phyloP scores from a whole-genome alignment of 352 stramenopile species.

The Pythium periplocum region DNA sequence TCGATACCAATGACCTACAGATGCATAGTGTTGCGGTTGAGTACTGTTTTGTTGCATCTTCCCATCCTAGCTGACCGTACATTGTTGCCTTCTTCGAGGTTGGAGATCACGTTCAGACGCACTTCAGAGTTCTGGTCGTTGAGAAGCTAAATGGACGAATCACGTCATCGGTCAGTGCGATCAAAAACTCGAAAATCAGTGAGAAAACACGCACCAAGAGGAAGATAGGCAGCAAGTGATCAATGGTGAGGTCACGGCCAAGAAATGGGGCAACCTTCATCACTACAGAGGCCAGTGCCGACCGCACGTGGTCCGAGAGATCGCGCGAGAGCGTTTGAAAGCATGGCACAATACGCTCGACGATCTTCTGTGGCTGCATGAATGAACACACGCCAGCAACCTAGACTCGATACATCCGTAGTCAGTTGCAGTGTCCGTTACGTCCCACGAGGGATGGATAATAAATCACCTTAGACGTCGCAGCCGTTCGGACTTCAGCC shows the following conservation, averaged over 20 bases:
- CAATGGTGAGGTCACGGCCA: slow-evolving; percentile 90
- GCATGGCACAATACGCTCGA: slow-evolving; percentile 74
- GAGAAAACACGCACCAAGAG: slow-evolving; percentile 55
- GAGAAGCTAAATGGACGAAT: slow-evolving; percentile 60
- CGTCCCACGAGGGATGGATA: no score
- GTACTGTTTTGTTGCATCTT: no score
- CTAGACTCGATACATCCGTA: slow-evolving; percentile 5
- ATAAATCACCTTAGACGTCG: slow-evolving; percentile 87
- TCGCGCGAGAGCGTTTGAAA: slow-evolving; percentile 95
- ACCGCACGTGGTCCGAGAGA: slow-evolving; percentile 95
- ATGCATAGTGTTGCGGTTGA: not conserved
- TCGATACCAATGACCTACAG: slow-evolving; percentile 94
- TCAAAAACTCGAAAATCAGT: no score
- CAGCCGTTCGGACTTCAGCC: slow-evolving; percentile 94
- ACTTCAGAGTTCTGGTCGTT: slow-evolving; percentile 97
- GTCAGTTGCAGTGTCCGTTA: no score
- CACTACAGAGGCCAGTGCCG: slow-evolving; percentile 91
- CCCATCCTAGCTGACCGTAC: slow-evolving; percentile 23
- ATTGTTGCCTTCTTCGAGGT: slow-evolving; percentile 93
- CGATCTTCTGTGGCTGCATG: slow-evolving; percentile 57
- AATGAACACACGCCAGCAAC: slow-evolving; percentile 44
- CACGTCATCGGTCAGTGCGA: no score
- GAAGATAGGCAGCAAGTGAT: slow-evolving; percentile 94
- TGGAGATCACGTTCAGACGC: slow-evolving; percentile 98
- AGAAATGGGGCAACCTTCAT: slow-evolving; percentile 95